A percentile compares a stretch with the other conserved stretches of the same genome.
These are phyloP conservation scores for Amphicarpaea edgeworthii DNA, from an alignment of 306 rosid genomes.

Conservation along the genomic window DNA sequence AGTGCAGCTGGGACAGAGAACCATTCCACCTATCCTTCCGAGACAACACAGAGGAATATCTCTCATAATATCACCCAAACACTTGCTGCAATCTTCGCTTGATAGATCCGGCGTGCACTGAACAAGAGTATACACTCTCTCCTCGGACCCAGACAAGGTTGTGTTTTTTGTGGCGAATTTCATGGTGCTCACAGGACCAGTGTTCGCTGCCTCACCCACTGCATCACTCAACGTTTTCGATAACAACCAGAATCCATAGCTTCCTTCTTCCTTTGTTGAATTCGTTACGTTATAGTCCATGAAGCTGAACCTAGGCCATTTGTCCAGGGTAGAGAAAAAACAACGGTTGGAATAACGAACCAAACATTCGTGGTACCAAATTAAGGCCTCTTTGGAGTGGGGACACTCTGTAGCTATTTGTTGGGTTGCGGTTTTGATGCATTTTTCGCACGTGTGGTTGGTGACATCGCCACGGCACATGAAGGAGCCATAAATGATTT, in stretches of 20 bases:
- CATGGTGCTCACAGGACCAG: not conserved
- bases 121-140: constrained; percentile 23
- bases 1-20: constrained; percentile 42
- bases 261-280: not conserved
- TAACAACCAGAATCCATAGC: constrained; percentile 12
- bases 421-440: not conserved
- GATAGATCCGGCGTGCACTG: constrained; percentile 44
- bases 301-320: constrained; percentile 19
- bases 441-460: not conserved
- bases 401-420: not conserved
- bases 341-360: constrained; percentile 16
- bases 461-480: constrained; percentile 25
- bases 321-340: constrained; percentile 37
- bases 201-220: constrained; percentile 17
- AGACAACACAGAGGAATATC: constrained; percentile 33
- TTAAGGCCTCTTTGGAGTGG: constrained; percentile 5
- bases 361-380: constrained; percentile 23
- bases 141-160: not conserved
- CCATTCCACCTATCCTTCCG: constrained; percentile 40
- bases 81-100: constrained; percentile 23
- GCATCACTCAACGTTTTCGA: constrained; percentile 31
- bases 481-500: constrained; percentile 4
- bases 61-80: constrained; percentile 39
- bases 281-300: not conserved
- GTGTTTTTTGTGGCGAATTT: constrained; percentile 38